Evolutionary conservation across 2,329 filamentous ascomycete species (phyloP).

Genomic region (Phaeomoniella chlamydospora): DNA sequence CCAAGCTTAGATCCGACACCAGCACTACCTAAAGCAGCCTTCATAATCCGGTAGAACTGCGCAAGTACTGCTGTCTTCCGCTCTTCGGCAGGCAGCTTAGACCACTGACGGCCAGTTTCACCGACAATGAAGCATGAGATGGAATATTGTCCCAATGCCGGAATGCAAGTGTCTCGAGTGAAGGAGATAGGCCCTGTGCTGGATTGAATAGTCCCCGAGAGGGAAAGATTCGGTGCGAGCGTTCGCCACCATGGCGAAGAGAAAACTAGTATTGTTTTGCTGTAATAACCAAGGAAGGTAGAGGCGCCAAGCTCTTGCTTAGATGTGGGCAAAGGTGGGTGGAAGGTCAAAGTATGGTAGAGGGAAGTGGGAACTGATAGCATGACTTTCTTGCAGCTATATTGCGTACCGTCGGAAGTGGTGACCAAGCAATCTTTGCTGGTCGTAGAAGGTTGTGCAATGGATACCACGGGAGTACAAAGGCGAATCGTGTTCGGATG

Average conservation of each 20-base stretch:
- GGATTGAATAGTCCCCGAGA: constrained; percentile 21
- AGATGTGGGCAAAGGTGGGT: constrained; percentile 26
- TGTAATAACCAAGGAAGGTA: constrained; percentile 31
- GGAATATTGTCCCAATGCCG: constrained; percentile 12
- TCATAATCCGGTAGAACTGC: constrained; percentile 18
- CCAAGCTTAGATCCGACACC: constrained; percentile 3
- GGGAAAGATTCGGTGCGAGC: too few species aligned
- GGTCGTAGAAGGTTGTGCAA: background rate
- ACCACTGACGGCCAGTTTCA: constrained; percentile 19
- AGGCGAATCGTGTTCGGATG: background rate
- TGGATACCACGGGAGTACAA: background rate
- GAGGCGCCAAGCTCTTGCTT: constrained; percentile 24
- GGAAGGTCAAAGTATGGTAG: constrained; percentile 30
- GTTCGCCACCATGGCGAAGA: constrained; percentile 28
- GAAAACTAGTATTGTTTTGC: constrained; percentile 35
- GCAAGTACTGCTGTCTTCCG: constrained; percentile 14
- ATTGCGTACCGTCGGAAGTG: background rate
- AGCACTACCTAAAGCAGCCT: too few species aligned
- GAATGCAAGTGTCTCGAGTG: constrained; percentile 23
- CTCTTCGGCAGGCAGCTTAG: constrained; percentile 9
- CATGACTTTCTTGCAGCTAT: constrained; percentile 25
- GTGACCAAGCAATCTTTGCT: background rate
- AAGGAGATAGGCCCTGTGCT: constrained; percentile 23
- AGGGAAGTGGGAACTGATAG: constrained; percentile 33
- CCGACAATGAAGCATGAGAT: constrained; percentile 27